Percentiles rank a stretch among this genome's conserved stretches.
phyloP scores from a whole-genome alignment of 2,329 filamentous ascomycete species.

The Pseudogymnoascus sp. region DNA sequence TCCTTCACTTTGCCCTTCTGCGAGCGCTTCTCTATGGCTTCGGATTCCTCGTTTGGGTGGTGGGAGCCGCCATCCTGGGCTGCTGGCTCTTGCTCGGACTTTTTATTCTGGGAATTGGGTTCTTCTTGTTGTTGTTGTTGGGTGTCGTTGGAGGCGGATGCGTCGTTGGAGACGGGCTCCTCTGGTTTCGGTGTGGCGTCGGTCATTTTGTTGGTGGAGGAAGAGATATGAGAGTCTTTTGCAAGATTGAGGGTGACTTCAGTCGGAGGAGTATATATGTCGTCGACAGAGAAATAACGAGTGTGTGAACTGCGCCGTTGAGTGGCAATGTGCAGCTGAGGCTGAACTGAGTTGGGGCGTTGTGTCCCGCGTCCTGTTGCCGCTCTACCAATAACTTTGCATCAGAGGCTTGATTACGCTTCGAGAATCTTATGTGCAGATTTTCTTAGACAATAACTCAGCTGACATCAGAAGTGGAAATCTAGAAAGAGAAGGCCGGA shows the following conservation, averaged over 20 bases:
- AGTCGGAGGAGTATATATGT: not conserved
- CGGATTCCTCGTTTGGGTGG: not conserved
- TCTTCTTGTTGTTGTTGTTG: not conserved
- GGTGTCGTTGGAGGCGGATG: not conserved
- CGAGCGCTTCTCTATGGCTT: conserved; percentile 3
- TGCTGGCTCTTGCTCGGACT: not conserved
- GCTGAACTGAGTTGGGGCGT: not conserved
- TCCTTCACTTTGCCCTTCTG: conserved; percentile 19
- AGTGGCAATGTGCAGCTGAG: not conserved
- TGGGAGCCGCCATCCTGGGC: not conserved
- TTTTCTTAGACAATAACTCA: not conserved
- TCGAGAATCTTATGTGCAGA: not conserved
- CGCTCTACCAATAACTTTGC: not conserved
- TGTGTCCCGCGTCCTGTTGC: not conserved
- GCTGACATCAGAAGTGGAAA: not conserved
- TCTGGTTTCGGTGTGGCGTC: not conserved
- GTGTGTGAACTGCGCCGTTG: not conserved
- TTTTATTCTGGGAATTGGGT: not conserved
- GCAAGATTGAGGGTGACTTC: not conserved
- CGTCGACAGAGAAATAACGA: not conserved
- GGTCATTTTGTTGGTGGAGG: not conserved
- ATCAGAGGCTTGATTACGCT: not conserved
- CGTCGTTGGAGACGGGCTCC: not conserved
- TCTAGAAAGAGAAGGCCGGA: not conserved
- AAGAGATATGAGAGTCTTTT: not conserved